A percentile compares a stretch with the other conserved stretches of the same genome.
Evolutionary conservation across 2,329 filamentous ascomycete species (phyloP).

Genomic region (Conoideocrella luteorostrata): DNA sequence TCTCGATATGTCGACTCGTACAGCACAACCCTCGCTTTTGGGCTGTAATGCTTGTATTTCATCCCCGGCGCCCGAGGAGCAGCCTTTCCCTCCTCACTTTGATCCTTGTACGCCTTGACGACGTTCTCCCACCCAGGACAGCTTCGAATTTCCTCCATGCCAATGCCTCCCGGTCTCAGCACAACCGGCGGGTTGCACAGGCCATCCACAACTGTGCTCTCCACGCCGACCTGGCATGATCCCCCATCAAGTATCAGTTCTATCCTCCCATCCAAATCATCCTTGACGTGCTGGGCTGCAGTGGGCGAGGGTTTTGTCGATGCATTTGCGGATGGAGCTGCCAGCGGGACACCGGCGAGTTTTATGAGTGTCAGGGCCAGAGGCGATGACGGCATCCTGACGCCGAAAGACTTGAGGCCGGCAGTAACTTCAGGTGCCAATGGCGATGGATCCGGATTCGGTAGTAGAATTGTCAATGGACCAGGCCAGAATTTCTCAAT

Average conservation of each 20-base stretch:
- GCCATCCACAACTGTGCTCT: constrained; percentile 95
- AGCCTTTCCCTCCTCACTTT: constrained; percentile 55
- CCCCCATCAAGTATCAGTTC: constrained; percentile 86
- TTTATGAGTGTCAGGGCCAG: constrained; percentile 87
- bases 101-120: constrained; percentile 71
- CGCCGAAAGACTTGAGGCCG: constrained; percentile 76
- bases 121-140: constrained; percentile 79
- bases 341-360: constrained; percentile 69
- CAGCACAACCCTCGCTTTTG: constrained; percentile 76
- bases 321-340: constrained; percentile 89
- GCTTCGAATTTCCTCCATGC: constrained; percentile 67
- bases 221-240: constrained; percentile 78
- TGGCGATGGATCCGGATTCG: constrained; percentile 60
- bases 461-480: constrained; percentile 83
- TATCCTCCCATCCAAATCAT: constrained; percentile 78
- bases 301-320: constrained; percentile 92
- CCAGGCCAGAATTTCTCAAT: constrained; percentile 90
- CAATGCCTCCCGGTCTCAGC: constrained; percentile 79
- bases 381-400: constrained; percentile 77
- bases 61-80: constrained; percentile 85
- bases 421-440: constrained; percentile 92
- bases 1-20: constrained; percentile 54
- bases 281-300: constrained; percentile 77
- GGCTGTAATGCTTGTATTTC: constrained; percentile 99
- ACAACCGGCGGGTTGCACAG: constrained; percentile 74